Conservation (phyloP, 2,329 filamentous ascomycete genomes). For the Dothideomycetes sp. region DNA sequence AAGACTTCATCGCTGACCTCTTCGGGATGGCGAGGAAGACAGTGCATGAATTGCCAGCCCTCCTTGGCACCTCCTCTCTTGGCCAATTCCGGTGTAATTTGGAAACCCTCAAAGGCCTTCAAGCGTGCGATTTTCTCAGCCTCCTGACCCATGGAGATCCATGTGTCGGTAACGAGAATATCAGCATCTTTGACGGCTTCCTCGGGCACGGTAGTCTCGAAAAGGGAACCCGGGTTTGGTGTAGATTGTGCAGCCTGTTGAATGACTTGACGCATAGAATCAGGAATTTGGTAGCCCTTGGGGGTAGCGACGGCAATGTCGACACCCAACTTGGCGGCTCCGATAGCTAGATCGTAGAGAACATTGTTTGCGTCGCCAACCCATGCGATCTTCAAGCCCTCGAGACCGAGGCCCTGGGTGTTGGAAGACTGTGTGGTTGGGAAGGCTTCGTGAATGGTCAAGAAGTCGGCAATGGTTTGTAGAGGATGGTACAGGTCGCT, state of each 20-base stretch:
- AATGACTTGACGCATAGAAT: slow-evolving; percentile 65
- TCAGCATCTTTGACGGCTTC: slow-evolving; percentile 79
- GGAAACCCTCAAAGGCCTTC: slow-evolving; percentile 78
- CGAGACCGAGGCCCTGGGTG: slow-evolving; percentile 52
- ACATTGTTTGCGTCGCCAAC: slow-evolving; percentile 96
- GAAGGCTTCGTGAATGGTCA: slow-evolving; percentile 78
- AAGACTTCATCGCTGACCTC: slow-evolving; percentile 95
- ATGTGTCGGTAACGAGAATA: slow-evolving; percentile 90
- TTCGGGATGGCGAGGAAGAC: slow-evolving; percentile 80
- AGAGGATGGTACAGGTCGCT: slow-evolving; percentile 89
- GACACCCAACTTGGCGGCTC: slow-evolving; percentile 76
- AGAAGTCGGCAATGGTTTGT: slow-evolving; percentile 87
- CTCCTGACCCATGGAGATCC: slow-evolving; percentile 98
- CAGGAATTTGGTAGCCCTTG: slow-evolving; percentile 71
- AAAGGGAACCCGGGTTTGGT: slow-evolving; percentile 54
- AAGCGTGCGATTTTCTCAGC: slow-evolving; percentile 68
- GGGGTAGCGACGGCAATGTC: slow-evolving; percentile 83
- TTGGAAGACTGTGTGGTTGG: slow-evolving; percentile 30
- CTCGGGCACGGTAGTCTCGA: slow-evolving; percentile 70
- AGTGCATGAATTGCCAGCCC: slow-evolving; percentile 98
- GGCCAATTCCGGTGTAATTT: slow-evolving; percentile 80
- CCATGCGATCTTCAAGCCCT: slow-evolving; percentile 89
- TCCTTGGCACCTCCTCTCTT: slow-evolving; percentile 76
- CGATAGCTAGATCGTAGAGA: slow-evolving; percentile 85
- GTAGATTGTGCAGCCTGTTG: slow-evolving; percentile 50